A percentile compares a stretch with the other conserved stretches of the same genome.
phyloP scores from a whole-genome alignment of 2,329 filamentous ascomycete genomes.

The Ophiocordyceps robertsii region DNA sequence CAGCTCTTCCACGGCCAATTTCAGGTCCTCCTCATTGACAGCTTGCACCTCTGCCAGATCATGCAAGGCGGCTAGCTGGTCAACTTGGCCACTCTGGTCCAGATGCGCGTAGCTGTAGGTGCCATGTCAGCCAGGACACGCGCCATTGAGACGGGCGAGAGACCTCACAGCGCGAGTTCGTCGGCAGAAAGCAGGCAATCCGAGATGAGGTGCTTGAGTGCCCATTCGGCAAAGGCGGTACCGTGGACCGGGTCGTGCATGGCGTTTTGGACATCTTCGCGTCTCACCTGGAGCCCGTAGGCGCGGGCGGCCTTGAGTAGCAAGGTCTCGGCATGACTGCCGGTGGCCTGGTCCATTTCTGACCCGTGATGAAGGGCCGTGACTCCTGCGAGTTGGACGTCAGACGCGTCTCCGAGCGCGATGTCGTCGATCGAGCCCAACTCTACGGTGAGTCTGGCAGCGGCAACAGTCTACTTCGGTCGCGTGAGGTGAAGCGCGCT shows the following conservation, averaged over 20 bases:
- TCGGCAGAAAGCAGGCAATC: constrained; percentile 41
- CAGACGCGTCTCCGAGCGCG: too few species aligned
- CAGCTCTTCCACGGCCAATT: constrained; percentile 48
- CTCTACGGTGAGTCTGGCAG: too few species aligned
- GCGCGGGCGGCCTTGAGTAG: constrained; percentile 18
- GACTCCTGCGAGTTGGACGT: too few species aligned
- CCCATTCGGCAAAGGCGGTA: constrained; percentile 31
- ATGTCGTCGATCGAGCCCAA: too few species aligned
- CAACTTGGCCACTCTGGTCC: constrained; percentile 32
- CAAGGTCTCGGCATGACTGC: constrained; percentile 17
- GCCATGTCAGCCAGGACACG: constrained; percentile 1
- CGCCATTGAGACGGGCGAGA: constrained; percentile 2
- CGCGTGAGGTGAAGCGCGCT: too few species aligned
- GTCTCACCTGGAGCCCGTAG: constrained; percentile 16
- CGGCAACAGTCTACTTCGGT: too few species aligned
- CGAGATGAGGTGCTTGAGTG: constrained; percentile 28
- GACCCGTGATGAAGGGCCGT: background rate
- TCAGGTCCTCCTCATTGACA: constrained; percentile 45
- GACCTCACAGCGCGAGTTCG: constrained; percentile 37
- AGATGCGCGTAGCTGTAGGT: constrained; percentile 33
- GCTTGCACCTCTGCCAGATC: constrained; percentile 34
- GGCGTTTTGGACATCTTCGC: constrained; percentile 23
- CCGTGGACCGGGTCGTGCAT: constrained; percentile 21
- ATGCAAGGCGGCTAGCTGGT: constrained; percentile 27
- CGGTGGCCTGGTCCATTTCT: constrained; percentile 13